Base-by-base conservation (phyloP, 768 basidiomycete species). In the Cyathus striatus region DNA sequence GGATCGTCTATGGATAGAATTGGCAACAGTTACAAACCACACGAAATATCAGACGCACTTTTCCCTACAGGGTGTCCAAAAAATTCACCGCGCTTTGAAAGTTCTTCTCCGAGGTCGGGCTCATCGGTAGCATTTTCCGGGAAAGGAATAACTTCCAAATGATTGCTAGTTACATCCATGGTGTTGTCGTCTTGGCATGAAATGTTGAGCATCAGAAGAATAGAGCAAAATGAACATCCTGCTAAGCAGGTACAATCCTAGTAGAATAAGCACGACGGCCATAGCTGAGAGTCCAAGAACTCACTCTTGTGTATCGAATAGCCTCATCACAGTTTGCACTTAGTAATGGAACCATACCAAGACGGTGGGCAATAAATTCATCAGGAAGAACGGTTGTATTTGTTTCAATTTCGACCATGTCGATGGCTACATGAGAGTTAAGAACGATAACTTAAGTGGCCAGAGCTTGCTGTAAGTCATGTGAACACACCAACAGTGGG, bases 371-470 rank as follows among this genome's bases (percentile, higher is more conserved):
- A 47, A 99, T 86, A 68, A 93, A 96, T 67, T 99, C 96, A 64
- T 99, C 96, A 2, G 94, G 90, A 17, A 99, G 68, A 3, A 96
- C 94, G 2, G 90, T 83, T 4, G 91, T 92, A 61, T 99, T 99
- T 43, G 76, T 77, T 46, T 86, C 78, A 49, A 98, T 86, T 63
- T 92, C 88, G 9, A 98, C 95, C 65, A 95, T 85, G 69, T 99
- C 96, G 50, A 99, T 98, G 25, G 94, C 96, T 97, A 55, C 17
- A 49, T 27, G 14, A 41, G 55, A 51, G 38, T 25, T 25, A 30
- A 5, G 3, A 10, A 24, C 14, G n/a, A 36, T 23, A 45, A 35
- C 26, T 6, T 34, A 30, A 6, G 25, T 34, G 24, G 23, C 26
- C 13, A 10, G 20, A 22, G 23, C 40, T n/a, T 6, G 26, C 20